Base-by-base conservation (phyloP, 192 early-diverging fungal species). In the Chytriomyces sp. region DNA sequence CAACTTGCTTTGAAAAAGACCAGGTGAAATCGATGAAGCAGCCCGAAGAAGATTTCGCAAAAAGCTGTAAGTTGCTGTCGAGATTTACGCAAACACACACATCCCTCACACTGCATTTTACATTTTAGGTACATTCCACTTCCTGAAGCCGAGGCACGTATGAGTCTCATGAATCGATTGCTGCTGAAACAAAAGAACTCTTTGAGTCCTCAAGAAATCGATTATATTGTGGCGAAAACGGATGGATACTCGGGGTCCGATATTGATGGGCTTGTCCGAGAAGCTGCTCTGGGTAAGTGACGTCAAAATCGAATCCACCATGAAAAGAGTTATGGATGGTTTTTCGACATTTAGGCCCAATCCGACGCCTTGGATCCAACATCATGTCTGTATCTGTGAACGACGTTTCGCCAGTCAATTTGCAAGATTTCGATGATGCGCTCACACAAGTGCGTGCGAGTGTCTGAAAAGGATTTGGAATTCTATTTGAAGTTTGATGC, bases 21-120 rank as follows among this genome's bases (percentile, higher is more conserved):
- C 96, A 45, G 92, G 93, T n/a, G n/a, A 98, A 76, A 89, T 98
- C 35, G 96, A 98, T 75, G 96, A 98, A 76, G 96, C 96, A 16
- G 95, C 94, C 4, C 81, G 94, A 35, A 59, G 89, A 48, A 68
- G 89, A 44, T 90, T 90, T 67, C 79, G 88, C 20, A 90, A 90
- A 69, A 89, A 85, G 77, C 75, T 90, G 76, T 85, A 57, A 60
- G 67, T 53, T 62, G n/a, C 28, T 2, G 2, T 0, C 28, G 2
- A 35, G 28, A 35, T 35, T 35, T 35, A 35, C 2, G 0, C 28
- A 35, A 35, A 35, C 28, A 35, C 28, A 35, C 28, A 1, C 28
- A 35, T 35, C 28, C 11, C 18, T 9, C n/a, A 6, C 44, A 13
- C 26, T 6, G 11, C 63, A 45, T 80, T 48, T 16, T 16, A n/a